Evolutionary conservation across 129 eudicot genomes (phyloP).

Genomic region (Sambucus nigra): DNA sequence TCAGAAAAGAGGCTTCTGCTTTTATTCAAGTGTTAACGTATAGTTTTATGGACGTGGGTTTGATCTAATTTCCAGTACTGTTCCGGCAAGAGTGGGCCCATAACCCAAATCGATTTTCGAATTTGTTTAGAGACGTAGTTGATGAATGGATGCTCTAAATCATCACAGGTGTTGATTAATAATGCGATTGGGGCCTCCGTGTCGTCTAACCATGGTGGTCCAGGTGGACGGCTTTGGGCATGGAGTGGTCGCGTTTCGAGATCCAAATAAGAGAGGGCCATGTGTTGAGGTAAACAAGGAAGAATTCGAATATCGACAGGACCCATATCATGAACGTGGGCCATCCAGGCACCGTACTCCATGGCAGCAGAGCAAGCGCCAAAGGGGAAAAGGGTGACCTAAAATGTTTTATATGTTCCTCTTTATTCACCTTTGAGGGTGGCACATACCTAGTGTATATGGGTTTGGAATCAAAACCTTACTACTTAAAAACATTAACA

Average conservation of each 20-base stretch:
- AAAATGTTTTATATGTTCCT: no score
- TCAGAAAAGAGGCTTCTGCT: no score
- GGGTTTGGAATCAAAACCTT: no score
- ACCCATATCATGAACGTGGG: not conserved
- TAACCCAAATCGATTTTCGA: not conserved
- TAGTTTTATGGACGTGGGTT: no score
- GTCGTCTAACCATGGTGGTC: conserved; percentile 2
- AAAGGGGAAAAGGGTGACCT: conserved; percentile 8
- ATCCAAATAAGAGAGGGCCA: not conserved
- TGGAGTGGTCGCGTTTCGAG: not conserved
- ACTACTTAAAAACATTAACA: no score
- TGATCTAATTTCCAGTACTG: conserved; percentile 1
- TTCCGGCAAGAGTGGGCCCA: conserved; percentile 6
- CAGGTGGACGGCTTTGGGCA: not conserved
- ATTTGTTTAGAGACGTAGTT: conserved; percentile 7
- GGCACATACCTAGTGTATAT: no score
- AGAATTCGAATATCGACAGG: not conserved
- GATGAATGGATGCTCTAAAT: conserved; percentile 10
- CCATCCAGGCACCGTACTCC: conserved; percentile 7
- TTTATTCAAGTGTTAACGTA: no score
- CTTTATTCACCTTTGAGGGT: no score
- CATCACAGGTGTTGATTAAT: conserved; percentile 9
- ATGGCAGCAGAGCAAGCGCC: conserved; percentile 10
- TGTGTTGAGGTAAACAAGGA: conserved; percentile 2
- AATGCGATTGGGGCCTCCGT: conserved; percentile 2